phyloP scores from a whole-genome alignment of 331 rosid genomes.

The Pyrus hybrid region DNA sequence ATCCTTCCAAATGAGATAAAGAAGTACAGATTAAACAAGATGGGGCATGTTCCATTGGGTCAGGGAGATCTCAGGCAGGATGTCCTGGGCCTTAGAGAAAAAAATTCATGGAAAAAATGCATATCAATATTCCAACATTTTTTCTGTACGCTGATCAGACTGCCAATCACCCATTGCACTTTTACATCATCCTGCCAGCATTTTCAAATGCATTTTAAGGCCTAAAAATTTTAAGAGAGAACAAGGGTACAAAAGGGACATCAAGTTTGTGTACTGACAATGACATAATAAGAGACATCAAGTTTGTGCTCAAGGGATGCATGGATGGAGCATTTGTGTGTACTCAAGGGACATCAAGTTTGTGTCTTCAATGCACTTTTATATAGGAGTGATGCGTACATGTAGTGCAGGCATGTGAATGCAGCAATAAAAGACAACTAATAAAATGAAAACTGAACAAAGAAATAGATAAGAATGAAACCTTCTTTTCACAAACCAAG shows the following conservation, averaged over 20 bases:
- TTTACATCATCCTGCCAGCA: conserved; percentile 33
- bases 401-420: no score
- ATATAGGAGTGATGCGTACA: no score
- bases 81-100: conserved; percentile 25
- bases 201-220: conserved; percentile 13
- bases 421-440: not conserved
- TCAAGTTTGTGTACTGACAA: no score
- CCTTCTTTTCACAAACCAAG: conserved; percentile 87
- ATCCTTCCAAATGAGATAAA: conserved; percentile 71
- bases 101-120: conserved; percentile 14
- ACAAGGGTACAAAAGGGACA: not conserved
- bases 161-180: conserved; percentile 42
- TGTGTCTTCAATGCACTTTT: no score
- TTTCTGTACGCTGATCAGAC: conserved; percentile 21
- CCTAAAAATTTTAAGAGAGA: not conserved
- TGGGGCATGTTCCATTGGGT: conserved; percentile 62
- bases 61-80: conserved; percentile 65
- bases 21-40: conserved; percentile 45
- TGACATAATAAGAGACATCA: no score
- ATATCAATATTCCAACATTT: conserved; percentile 42
- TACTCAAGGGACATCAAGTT: no score
- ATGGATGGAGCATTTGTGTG: no score
- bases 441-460: not conserved
- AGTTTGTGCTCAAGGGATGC: no score
- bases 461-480: conserved; percentile 21